These are phyloP conservation scores for Beta lomatogona DNA, from an alignment of 179 eudicot species.

Conservation along the genomic window DNA sequence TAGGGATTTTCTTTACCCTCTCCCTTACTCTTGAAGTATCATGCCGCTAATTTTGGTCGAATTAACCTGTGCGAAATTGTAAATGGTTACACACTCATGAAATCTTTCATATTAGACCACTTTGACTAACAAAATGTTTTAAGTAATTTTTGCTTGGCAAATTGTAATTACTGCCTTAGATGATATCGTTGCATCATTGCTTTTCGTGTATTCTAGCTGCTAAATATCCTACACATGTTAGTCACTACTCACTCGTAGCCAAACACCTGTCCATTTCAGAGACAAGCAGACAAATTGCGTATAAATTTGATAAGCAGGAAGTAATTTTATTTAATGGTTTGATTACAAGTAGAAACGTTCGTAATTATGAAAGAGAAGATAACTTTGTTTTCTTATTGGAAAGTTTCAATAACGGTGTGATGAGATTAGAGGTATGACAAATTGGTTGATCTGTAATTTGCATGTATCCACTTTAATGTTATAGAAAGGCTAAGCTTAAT, in stretches of 20 bases:
- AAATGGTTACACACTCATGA: constrained; percentile 22
- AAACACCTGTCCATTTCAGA: constrained; percentile 33
- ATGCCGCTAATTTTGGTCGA: too few species aligned
- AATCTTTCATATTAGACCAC: constrained; percentile 1
- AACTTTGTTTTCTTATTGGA: not conserved
- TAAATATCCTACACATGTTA: not conserved
- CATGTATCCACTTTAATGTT: too few species aligned
- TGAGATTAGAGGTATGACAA: too few species aligned
- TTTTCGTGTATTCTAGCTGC: constrained; percentile 28
- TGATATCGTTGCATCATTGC: constrained; percentile 5
- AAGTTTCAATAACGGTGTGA: too few species aligned
- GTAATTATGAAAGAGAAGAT: not conserved
- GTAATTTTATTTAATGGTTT: constrained; percentile 12
- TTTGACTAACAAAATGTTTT: constrained; percentile 23
- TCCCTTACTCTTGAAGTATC: not conserved
- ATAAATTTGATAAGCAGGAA: not conserved
- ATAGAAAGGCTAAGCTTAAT: too few species aligned
- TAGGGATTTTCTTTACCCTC: not conserved
- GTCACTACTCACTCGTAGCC: constrained; percentile 11
- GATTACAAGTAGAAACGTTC: not conserved
- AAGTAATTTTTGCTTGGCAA: not conserved
- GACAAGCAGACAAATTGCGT: constrained; percentile 15
- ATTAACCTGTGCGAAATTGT: not conserved
- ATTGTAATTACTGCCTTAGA: constrained; percentile 8
- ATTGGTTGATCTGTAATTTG: too few species aligned